Base-by-base conservation (phyloP, 2,329 filamentous ascomycete species). In the Paraphaeosphaeria sporulosa region DNA sequence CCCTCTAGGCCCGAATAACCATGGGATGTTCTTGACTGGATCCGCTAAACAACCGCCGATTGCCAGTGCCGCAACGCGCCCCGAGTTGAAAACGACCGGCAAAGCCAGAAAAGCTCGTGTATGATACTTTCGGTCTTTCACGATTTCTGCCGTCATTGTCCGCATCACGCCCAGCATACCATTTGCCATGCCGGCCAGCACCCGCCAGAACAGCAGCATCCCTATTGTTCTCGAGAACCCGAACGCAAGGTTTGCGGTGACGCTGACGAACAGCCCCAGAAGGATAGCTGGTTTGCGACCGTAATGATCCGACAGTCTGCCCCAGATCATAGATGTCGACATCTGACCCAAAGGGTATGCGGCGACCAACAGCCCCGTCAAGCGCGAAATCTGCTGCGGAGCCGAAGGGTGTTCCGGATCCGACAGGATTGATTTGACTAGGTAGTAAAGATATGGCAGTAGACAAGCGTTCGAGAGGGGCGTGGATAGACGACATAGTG, bases 261-360 rank as follows among this genome's bases (percentile, higher is more conserved):
- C 83, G 0, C 88, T 92, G 0, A 92, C 91, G 1, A 86, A 69
- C 25, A 96, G 79, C 0, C 92, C 92, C 58, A 95, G 86, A 40
- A 96, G 75, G 21, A 96, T 82, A 13, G 94, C 90, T 10, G 84
- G 85, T 77, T 96, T 96, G 53, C 92, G 85, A 1, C 92, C 93
- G 40, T 79, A 71, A 17, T 88, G 86, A 70, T 88, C 86, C 3
- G 86, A 86, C 2, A 93, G 75, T 0, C 89, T 82, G 0, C 92
- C 92, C 92, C 92, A 96, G 62, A 92, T 76, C 76, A 96, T 87
- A 10, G 91, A 91, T 0, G 92, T 96, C 15, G 90, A 71, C 71
- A 94, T 93, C 76, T 96, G 92, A 0, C 90, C 89, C 0, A 89
- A 87, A 0, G 90, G 93, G 74, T 95, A 96, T 55, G 87, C 88